Evolutionary conservation across 352 stramenopile species (phyloP).

Genomic region (Pythium grandisporangium): DNA sequence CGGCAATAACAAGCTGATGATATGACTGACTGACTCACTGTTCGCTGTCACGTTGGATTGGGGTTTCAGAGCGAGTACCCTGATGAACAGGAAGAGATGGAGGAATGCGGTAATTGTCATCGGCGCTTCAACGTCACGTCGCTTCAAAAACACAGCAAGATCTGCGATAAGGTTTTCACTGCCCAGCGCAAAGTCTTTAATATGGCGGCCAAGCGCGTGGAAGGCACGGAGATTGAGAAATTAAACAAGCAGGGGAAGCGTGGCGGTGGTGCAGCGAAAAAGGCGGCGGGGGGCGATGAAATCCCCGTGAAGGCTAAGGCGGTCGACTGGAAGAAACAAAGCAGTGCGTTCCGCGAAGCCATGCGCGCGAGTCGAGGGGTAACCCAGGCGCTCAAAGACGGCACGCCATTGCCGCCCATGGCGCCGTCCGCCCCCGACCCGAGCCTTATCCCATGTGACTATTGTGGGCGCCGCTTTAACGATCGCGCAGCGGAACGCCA

Average conservation of each 20-base stretch:
- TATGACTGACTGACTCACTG: too few relatives aligned
- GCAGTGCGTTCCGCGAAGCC: slow-evolving; percentile 74
- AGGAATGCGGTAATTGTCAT: slow-evolving; percentile 73
- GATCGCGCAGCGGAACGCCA: slow-evolving; percentile 87
- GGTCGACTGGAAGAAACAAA: slow-evolving; percentile 83
- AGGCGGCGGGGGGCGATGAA: slow-evolving; percentile 18
- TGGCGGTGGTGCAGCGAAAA: slow-evolving; percentile 7
- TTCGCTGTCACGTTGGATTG: not conserved
- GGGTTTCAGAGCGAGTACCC: slow-evolving; percentile 34
- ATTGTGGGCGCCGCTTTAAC: slow-evolving; percentile 89
- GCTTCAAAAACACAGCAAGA: slow-evolving; percentile 71
- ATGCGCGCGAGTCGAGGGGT: slow-evolving; percentile 80
- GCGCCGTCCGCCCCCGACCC: slow-evolving; percentile 59
- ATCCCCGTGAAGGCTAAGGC: slow-evolving; percentile 48
- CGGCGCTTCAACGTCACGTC: slow-evolving; percentile 71
- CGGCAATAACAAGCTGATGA: too few relatives aligned
- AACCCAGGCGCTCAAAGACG: slow-evolving; percentile 54
- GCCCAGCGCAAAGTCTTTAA: slow-evolving; percentile 83
- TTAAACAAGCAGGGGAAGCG: slow-evolving; percentile 37
- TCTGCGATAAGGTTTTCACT: slow-evolving; percentile 85
- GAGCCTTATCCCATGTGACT: slow-evolving; percentile 86
- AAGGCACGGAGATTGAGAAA: slow-evolving; percentile 68
- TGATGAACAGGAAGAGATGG: slow-evolving; percentile 39
- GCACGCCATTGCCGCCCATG: slow-evolving; percentile 45
- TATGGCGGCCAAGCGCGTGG: slow-evolving; percentile 61